Base-by-base conservation (phyloP, 192 early-diverging fungal genomes). In the Coemansia asiatica region DNA sequence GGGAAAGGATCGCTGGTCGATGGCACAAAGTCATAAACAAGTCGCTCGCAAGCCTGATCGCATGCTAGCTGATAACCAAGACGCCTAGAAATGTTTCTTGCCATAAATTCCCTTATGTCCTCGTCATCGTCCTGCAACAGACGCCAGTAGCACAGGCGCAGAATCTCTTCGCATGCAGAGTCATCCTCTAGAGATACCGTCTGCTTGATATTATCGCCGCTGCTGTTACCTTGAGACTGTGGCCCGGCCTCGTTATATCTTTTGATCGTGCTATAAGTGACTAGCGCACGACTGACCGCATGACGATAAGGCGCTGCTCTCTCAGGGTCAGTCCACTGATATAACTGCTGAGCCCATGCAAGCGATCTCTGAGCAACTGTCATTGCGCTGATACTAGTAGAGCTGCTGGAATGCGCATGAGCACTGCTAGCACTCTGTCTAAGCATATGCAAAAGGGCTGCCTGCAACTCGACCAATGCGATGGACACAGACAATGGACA, bases 41-140 rank as follows among this genome's bases (percentile, higher is more conserved):
- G 71, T 15, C 84, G 78, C 54, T 82, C 76, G 31, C 87, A 72
- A 0, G 80, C 86, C 50, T 72, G 79, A 46, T 82, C 79, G 48
- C 74, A 76, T 1, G 71, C 74, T 29, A 76, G 60, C 63, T 76
- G 58, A 15, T 61, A 64, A 25, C 78, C 78, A 9, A 81, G 59
- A 6, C 78, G 56, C 51, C 63, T 63, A 0, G 88, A 86, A 21
- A 89, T 88, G 63, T 88, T 85, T 22, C 56, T 57, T 2, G 92
- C 85, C 5, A 82, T 81, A 48, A 76, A 85, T n/a, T 90, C 75
- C 9, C 92, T 85, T 1, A 94, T 82, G 55, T 91, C 91, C 19
- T 80, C 80, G 60, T 94, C 91, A 61, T 94, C 92, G 79, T 94
- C 92, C 65, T 94, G 83, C 56, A 93, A 63, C 38, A 86, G 53